Evolutionary conservation across 257 asterid species (phyloP).

Genomic region (Gentiana dahurica): DNA sequence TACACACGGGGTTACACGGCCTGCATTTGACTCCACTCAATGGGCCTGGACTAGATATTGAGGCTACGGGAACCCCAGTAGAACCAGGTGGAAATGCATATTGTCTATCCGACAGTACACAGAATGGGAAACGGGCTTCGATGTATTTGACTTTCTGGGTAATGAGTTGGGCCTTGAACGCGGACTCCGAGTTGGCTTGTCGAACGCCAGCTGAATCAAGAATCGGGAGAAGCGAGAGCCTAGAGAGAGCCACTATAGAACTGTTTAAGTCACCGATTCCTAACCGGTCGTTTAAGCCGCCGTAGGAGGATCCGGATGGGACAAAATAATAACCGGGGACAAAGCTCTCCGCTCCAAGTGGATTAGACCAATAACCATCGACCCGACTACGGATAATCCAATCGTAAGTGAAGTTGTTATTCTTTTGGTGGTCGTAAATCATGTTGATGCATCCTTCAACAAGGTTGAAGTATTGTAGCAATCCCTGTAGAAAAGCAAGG

Average conservation of each 20-base stretch:
- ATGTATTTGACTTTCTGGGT: constrained; percentile 31
- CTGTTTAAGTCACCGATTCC: constrained; percentile 77
- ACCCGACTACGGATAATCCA: constrained; percentile 90
- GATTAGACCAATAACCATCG: constrained; percentile 77
- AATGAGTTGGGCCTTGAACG: constrained; percentile 78
- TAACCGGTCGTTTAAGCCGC: constrained; percentile 87
- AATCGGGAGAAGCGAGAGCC: constrained; percentile 60
- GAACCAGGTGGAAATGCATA: constrained; percentile 53
- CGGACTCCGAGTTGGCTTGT: constrained; percentile 71
- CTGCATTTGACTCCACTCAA: constrained; percentile 83
- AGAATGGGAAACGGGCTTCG: constrained; percentile 50
- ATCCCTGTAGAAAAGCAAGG: constrained; percentile 36
- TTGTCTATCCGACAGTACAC: constrained; percentile 65
- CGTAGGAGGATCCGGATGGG: constrained; percentile 80
- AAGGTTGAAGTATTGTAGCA: constrained; percentile 75
- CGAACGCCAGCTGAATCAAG: constrained; percentile 47
- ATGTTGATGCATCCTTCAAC: constrained; percentile 82
- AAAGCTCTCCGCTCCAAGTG: constrained; percentile 43
- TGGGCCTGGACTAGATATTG: constrained; percentile 73
- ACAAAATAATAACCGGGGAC: constrained; percentile 57
- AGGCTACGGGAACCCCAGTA: constrained; percentile 72
- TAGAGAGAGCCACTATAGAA: constrained; percentile 71
- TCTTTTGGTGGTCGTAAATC: constrained; percentile 48
- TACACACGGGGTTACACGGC: constrained; percentile 66
- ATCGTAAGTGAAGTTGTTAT: constrained; percentile 72